These are phyloP conservation scores for Chrysoporthe deuterocubensis DNA, from an alignment of 2,329 filamentous ascomycete genomes.

Conservation along the genomic window DNA sequence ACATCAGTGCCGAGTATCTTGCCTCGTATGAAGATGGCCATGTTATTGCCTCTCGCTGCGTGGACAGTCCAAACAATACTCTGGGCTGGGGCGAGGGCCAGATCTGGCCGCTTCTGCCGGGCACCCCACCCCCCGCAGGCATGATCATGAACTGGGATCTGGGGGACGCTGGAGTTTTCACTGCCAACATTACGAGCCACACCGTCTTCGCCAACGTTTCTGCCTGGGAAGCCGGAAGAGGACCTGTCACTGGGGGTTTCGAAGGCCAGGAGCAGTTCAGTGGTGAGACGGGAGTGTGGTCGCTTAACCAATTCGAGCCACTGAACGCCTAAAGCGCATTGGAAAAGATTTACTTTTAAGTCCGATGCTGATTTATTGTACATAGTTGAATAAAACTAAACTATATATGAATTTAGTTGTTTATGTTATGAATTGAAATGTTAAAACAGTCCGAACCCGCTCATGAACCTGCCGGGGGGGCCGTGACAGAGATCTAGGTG, in stretches of 20 bases:
- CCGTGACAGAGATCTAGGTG: too few species aligned
- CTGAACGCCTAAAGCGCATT: not conserved
- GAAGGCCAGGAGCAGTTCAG: slow-evolving; percentile 2
- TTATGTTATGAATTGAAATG: too few species aligned
- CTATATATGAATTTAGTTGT: too few species aligned
- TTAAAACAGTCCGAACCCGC: too few species aligned
- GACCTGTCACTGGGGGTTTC: slow-evolving; percentile 6
- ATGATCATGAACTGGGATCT: slow-evolving; percentile 8
- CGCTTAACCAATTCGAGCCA: slow-evolving; percentile 5
- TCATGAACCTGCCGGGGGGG: too few species aligned
- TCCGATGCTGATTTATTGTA: too few species aligned
- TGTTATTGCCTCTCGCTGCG: slow-evolving; percentile 5
- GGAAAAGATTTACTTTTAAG: too few species aligned
- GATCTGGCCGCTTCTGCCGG: slow-evolving; percentile 3
- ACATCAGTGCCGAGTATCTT: not conserved
- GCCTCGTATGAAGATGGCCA: not conserved
- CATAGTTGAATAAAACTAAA: too few species aligned
- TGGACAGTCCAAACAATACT: slow-evolving; percentile 5
- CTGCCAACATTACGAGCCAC: slow-evolving; percentile 8
- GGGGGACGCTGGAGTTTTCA: not conserved
- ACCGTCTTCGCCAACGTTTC: not conserved
- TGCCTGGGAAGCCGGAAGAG: not conserved
- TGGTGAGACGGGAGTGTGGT: slow-evolving; percentile 3
- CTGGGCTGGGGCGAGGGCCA: slow-evolving; percentile 3
- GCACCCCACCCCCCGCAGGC: not conserved